Evolutionary conservation across 2,329 filamentous ascomycete genomes (phyloP).

Genomic region (Arthrobotrys sphaeroides): DNA sequence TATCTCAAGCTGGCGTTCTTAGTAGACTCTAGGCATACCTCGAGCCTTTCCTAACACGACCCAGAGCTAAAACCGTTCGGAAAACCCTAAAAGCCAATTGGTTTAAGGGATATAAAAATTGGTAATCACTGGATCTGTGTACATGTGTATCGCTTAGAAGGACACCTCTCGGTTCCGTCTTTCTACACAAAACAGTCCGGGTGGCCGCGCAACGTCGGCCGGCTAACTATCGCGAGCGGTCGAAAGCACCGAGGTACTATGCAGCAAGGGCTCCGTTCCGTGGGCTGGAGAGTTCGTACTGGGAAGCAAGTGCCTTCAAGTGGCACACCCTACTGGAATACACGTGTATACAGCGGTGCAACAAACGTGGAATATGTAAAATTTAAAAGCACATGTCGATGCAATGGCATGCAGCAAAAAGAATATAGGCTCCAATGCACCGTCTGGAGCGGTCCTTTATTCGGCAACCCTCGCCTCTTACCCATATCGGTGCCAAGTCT

Average conservation of each 20-base stretch:
- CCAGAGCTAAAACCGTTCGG: neutral
- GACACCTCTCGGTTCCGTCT: slow-evolving; percentile 8
- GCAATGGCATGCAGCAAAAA: slow-evolving; percentile 3
- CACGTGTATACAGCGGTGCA: neutral
- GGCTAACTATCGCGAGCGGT: neutral
- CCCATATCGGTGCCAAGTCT: neutral
- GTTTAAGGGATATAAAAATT: neutral
- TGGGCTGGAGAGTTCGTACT: neutral
- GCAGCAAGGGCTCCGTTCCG: slow-evolving; percentile 5
- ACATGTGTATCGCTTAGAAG: slow-evolving; percentile 26
- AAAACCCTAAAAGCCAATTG: neutral
- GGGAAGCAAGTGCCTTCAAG: neutral
- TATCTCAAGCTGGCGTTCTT: neutral
- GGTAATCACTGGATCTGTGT: neutral
- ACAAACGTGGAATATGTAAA: neutral
- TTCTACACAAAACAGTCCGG: slow-evolving; percentile 10
- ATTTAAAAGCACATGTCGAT: slow-evolving; percentile 6
- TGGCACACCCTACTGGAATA: neutral
- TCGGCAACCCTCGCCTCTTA: neutral
- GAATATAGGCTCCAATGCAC: neutral
- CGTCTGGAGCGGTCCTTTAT: slow-evolving; percentile 12
- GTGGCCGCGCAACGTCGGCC: slow-evolving; percentile 5
- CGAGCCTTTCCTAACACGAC: neutral
- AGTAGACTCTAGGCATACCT: neutral
- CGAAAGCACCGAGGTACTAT: slow-evolving; percentile 5